Percentiles rank a stretch among this genome's conserved stretches.
Conservation (phyloP, 139 green algal genomes). For the Coelastrella sp. region DNA sequence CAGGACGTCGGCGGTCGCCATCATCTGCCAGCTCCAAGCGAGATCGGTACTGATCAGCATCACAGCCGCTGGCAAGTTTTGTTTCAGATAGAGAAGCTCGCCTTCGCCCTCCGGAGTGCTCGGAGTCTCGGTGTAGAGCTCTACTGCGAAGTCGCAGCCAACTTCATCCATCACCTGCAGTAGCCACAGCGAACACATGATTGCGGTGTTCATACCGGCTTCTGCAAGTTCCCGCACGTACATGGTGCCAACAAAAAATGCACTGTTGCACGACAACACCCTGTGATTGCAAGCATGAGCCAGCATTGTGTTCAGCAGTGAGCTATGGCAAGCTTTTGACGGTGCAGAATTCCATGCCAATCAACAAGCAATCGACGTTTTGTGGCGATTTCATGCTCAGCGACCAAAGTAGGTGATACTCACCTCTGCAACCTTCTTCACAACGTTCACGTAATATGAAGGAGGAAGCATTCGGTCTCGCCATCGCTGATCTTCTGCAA, state of each 20-base stretch:
- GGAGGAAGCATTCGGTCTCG: neutral
- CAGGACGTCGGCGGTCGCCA: constrained; percentile 28
- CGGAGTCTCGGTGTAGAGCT: constrained; percentile 18
- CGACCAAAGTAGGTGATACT: neutral
- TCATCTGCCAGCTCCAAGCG: constrained; percentile 29
- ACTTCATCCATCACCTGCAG: constrained; percentile 19
- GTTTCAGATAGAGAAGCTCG: constrained; percentile 8
- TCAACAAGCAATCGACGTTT: neutral
- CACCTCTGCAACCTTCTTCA: neutral
- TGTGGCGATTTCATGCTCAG: too few species aligned
- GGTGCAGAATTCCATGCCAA: neutral
- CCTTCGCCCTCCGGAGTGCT: neutral
- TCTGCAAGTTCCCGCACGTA: too few species aligned
- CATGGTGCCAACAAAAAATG: too few species aligned
- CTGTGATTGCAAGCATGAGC: too few species aligned
- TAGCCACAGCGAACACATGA: too few species aligned
- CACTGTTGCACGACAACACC: too few species aligned
- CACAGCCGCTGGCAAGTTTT: neutral
- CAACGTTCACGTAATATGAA: constrained; percentile 1
- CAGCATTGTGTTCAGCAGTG: too few species aligned
- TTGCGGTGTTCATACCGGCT: too few species aligned
- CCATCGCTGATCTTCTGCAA: neutral
- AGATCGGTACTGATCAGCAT: constrained; percentile 22
- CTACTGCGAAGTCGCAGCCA: constrained; percentile 5
- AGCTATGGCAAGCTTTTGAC: too few species aligned